phyloP scores from a whole-genome alignment of 2,329 filamentous ascomycete species.

The Pezicula rhizophila region DNA sequence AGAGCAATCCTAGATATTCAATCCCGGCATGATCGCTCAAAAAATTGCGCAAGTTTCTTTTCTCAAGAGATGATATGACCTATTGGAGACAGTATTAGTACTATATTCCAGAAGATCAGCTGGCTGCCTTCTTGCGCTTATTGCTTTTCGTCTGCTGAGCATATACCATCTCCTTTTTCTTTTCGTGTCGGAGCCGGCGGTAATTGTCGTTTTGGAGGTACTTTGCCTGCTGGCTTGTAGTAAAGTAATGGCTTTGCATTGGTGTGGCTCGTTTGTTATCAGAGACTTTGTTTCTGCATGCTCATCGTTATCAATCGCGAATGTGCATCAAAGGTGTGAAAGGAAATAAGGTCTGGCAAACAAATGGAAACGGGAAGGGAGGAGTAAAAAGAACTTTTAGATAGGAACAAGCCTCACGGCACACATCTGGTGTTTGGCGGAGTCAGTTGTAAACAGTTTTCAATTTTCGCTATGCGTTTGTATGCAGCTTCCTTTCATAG shows the following conservation, averaged over 20 bases:
- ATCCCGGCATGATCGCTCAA: background rate
- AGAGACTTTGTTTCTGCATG: background rate
- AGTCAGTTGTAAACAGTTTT: conserved; percentile 1
- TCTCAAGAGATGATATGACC: background rate
- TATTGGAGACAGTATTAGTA: background rate
- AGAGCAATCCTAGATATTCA: too few species aligned
- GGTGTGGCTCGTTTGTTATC: background rate
- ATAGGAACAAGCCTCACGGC: conserved; percentile 2
- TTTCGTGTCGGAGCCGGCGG: background rate
- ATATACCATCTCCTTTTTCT: background rate
- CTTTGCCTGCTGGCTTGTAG: background rate
- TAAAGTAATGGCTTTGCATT: background rate
- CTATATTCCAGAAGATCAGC: background rate
- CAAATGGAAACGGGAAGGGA: background rate
- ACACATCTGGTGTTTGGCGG: conserved; percentile 1
- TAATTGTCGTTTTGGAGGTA: background rate
- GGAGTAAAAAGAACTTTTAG: conserved; percentile 2
- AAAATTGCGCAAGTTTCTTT: background rate
- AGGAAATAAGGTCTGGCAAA: background rate
- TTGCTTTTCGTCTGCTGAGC: background rate
- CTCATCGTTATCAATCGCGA: background rate
- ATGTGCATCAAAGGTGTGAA: background rate
- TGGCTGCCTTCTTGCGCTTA: conserved; percentile 1
- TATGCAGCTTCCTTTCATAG: too few species aligned
- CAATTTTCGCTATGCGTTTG: background rate